Conservation (phyloP, 169 alveolate species). For the Besnoitia besnoiti region DNA sequence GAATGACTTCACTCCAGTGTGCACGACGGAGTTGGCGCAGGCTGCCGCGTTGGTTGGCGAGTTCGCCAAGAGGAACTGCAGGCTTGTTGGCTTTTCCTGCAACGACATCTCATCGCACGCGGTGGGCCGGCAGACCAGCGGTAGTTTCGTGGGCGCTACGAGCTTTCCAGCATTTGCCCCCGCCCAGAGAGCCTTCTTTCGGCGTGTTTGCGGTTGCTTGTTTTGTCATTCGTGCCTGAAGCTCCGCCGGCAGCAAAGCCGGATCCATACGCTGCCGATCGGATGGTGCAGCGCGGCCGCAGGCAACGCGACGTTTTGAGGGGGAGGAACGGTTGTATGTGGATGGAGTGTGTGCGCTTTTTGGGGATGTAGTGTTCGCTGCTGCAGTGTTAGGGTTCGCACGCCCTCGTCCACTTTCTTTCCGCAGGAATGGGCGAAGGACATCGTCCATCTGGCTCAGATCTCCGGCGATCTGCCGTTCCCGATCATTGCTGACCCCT, state of each 20-base stretch:
- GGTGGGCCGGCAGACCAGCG: constrained; percentile 30
- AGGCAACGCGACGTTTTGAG: neutral
- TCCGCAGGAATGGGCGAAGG: constrained; percentile 65
- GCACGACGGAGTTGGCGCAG: constrained; percentile 84
- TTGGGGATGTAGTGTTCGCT: neutral
- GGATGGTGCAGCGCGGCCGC: too few relatives aligned
- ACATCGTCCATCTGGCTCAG: constrained; percentile 40
- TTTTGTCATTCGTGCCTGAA: too few relatives aligned
- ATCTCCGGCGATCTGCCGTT: constrained; percentile 64
- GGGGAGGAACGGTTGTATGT: too few relatives aligned
- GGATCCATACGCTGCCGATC: too few relatives aligned
- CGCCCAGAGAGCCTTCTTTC: too few relatives aligned
- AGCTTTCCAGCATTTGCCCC: too few relatives aligned
- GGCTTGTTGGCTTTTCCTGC: constrained; percentile 78
- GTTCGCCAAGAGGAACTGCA: constrained; percentile 74
- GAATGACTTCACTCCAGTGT: constrained; percentile 84
- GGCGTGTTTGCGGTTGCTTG: too few relatives aligned
- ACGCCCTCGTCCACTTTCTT: neutral
- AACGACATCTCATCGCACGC: constrained; percentile 73
- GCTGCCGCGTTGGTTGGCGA: constrained; percentile 71
- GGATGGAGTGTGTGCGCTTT: neutral
- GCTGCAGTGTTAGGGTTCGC: too few relatives aligned
- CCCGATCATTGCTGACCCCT: constrained; percentile 75
- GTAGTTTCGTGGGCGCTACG: too few relatives aligned
- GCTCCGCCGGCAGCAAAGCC: neutral